phyloP scores from a whole-genome alignment of 2,329 filamentous ascomycete species.

The Penicillium sp. region DNA sequence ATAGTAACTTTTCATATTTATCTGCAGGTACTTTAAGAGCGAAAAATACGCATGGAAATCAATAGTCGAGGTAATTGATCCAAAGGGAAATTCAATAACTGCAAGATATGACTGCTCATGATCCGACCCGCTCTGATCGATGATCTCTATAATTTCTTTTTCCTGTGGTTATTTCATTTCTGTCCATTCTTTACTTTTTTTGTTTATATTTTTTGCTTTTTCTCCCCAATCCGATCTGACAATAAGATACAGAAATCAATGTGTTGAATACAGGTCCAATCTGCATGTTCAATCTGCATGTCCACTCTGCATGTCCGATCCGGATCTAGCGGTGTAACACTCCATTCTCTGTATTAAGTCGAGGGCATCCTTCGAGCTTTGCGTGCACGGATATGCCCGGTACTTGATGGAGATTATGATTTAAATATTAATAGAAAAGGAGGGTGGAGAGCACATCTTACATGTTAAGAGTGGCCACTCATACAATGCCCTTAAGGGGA shows the following conservation, averaged over 20 bases:
- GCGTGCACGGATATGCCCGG: not conserved
- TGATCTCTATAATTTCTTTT: conserved; percentile 1
- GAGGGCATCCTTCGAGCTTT: conserved; percentile 3
- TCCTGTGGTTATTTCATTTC: not conserved
- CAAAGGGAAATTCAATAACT: conserved; percentile 4
- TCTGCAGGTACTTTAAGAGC: conserved; percentile 16
- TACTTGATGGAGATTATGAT: not conserved
- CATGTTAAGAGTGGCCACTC: not conserved
- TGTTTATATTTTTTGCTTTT: not conserved
- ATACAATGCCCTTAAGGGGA: conserved; percentile 3
- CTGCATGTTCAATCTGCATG: conserved; percentile 4
- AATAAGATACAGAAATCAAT: conserved; percentile 13
- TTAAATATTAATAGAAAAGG: not conserved
- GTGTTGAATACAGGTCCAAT: conserved; percentile 15
- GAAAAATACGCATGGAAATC: not conserved
- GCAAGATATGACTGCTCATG: conserved; percentile 14
- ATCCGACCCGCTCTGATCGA: conserved; percentile 11
- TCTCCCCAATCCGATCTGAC: conserved; percentile 5
- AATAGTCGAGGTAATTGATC: conserved; percentile 8
- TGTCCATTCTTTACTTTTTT: not conserved
- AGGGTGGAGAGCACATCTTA: not conserved
- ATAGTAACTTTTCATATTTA: not conserved
- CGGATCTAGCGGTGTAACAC: conserved; percentile 22
- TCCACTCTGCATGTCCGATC: conserved; percentile 14
- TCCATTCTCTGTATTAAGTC: conserved; percentile 5